A percentile compares a stretch with the other conserved stretches of the same genome.
phyloP scores from a whole-genome alignment of 257 asterid genomes.

The Euphrasia confusa region DNA sequence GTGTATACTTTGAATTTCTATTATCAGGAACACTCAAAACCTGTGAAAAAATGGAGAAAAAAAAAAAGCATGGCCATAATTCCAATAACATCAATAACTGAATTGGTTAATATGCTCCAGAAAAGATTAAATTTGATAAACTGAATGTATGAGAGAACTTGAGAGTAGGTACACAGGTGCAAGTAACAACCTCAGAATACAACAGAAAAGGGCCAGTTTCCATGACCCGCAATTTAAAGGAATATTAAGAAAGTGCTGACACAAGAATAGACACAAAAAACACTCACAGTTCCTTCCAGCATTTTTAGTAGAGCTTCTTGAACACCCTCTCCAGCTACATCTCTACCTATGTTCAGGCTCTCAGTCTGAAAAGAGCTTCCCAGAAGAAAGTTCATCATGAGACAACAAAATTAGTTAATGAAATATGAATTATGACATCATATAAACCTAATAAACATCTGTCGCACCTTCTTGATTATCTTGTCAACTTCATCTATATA shows the following conservation, averaged over 20 bases:
- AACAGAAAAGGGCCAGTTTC: slow-evolving; percentile 15
- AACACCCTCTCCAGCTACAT: slow-evolving; percentile 96
- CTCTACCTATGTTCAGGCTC: slow-evolving; percentile 68
- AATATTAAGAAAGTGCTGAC: slow-evolving; percentile 20
- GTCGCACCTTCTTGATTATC: slow-evolving; percentile 79
- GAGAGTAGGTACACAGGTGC: slow-evolving; percentile 15
- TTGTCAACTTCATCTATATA: slow-evolving; percentile 95
- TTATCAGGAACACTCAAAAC: slow-evolving; percentile 79
- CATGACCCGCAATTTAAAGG: slow-evolving; percentile 8
- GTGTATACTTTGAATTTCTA: slow-evolving; percentile 58
- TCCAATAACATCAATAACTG: slow-evolving; percentile 14
- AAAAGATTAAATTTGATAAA: neutral
- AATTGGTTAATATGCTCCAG: slow-evolving; percentile 1
- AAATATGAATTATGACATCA: neutral
- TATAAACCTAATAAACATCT: slow-evolving; percentile 16
- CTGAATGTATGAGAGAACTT: slow-evolving; percentile 16
- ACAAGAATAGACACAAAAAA: slow-evolving; percentile 19
- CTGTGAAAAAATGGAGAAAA: slow-evolving; percentile 28
- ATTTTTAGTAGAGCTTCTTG: slow-evolving; percentile 90
- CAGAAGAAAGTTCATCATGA: slow-evolving; percentile 32
- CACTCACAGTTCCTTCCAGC: slow-evolving; percentile 96
- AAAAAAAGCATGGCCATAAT: neutral
- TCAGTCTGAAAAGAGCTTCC: slow-evolving; percentile 58
- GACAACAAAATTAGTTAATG: slow-evolving; percentile 22
- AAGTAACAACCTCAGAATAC: slow-evolving; percentile 2